Evolutionary conservation across 352 stramenopile species (phyloP).

Genomic region (Elongisporangium senticosum): DNA sequence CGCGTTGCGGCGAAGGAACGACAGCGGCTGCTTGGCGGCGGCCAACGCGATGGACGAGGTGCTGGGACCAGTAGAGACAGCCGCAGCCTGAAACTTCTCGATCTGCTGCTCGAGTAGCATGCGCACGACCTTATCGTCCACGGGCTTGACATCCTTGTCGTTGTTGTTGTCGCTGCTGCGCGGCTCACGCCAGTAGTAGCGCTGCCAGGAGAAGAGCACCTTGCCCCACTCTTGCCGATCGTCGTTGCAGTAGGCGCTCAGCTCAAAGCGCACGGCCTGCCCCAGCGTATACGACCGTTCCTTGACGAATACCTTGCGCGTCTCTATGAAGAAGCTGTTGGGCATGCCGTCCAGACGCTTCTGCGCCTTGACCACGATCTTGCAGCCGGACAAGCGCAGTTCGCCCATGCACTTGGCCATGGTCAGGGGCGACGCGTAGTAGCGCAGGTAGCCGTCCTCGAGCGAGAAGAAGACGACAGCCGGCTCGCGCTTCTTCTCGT

Average conservation of each 20-base stretch:
- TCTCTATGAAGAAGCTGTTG: slow-evolving; percentile 81
- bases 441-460: slow-evolving; percentile 75
- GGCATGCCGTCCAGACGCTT: slow-evolving; percentile 59
- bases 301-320: slow-evolving; percentile 80
- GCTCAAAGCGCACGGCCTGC: slow-evolving; percentile 50
- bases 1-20: slow-evolving; percentile 63
- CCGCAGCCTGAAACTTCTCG: slow-evolving; percentile 23
- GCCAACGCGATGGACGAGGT: slow-evolving; percentile 37
- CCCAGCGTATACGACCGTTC: slow-evolving; percentile 79
- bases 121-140: slow-evolving; percentile 16
- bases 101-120: slow-evolving; percentile 48
- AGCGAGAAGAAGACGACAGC: slow-evolving; percentile 69
- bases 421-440: slow-evolving; percentile 41
- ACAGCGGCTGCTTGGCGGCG: slow-evolving; percentile 64
- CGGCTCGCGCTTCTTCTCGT: slow-evolving; percentile 53
- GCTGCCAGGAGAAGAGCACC: slow-evolving; percentile 84
- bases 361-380: slow-evolving; percentile 77
- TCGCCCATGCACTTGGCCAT: slow-evolving; percentile 43
- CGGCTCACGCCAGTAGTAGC: slow-evolving; percentile 83
- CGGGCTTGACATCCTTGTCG: slow-evolving; percentile 2
- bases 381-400: slow-evolving; percentile 74
- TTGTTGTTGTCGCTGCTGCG: slow-evolving; percentile 8
- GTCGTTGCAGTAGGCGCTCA: slow-evolving; percentile 54
- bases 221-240: slow-evolving; percentile 80
- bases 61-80: slow-evolving; percentile 4